Evolutionary conservation across 108 stramenopile species (phyloP).

Genomic region (Epithemia pelagica): DNA sequence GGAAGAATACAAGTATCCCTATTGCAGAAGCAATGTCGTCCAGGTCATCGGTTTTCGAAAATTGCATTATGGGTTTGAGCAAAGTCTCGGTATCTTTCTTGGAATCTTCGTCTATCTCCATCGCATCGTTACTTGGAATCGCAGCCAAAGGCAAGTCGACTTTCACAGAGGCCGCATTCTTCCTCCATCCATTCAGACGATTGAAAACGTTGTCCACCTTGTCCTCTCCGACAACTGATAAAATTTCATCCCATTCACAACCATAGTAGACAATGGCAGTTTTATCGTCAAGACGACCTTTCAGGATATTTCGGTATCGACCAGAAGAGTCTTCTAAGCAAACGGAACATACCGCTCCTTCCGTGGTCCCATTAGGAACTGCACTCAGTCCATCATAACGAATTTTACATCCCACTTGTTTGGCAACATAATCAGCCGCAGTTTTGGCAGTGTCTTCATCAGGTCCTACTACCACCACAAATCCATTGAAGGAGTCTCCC

Average conservation of each 20-base stretch:
- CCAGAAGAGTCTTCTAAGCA: not conserved
- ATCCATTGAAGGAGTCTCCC: constrained; percentile 24
- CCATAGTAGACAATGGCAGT: not conserved
- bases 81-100: not conserved
- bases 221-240: not conserved
- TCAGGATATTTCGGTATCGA: not conserved
- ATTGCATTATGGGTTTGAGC: not conserved
- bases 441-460: constrained; percentile 17
- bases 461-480: constrained; percentile 37
- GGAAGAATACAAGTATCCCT: constrained; percentile 75
- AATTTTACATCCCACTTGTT: constrained; percentile 9
- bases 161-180: constrained; percentile 5
- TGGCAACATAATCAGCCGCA: constrained; percentile 31
- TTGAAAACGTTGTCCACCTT: not conserved
- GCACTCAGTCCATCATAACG: not conserved
- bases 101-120: constrained; percentile 2
- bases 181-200: constrained; percentile 19
- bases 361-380: not conserved
- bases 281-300: not conserved
- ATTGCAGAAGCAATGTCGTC: not conserved
- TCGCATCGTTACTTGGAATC: constrained; percentile 1
- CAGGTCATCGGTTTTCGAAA: not conserved
- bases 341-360: not conserved
- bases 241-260: not conserved
- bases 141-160: constrained; percentile 11